Conservation (phyloP, 164 flowering plant species). For the Umbellularia californica region DNA sequence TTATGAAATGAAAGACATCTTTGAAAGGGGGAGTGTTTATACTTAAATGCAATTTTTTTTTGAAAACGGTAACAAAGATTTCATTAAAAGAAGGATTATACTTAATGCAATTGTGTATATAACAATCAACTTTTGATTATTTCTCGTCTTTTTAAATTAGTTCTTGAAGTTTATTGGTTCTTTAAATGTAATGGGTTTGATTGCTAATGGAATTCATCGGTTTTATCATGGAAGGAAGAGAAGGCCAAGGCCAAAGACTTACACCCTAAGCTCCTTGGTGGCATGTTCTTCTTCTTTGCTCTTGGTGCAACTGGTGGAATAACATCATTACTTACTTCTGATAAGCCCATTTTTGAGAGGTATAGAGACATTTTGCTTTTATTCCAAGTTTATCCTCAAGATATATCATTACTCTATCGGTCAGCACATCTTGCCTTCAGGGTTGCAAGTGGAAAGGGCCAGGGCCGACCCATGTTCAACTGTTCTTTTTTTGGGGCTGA, state of each 20-base stretch:
- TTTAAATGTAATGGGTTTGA: background rate
- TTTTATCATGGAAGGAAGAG: constrained; percentile 58
- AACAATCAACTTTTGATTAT: background rate
- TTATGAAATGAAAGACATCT: background rate
- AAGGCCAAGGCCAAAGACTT: constrained; percentile 93
- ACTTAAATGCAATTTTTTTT: background rate
- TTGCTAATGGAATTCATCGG: background rate
- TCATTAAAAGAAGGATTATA: too few species aligned
- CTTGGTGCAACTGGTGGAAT: constrained; percentile 94
- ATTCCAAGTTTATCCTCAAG: background rate
- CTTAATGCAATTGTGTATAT: background rate
- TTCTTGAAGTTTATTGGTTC: too few species aligned
- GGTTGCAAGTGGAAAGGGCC: background rate
- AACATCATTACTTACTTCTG: constrained; percentile 78
- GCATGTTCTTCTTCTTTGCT: constrained; percentile 97
- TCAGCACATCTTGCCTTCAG: background rate
- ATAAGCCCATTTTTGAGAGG: constrained; percentile 91
- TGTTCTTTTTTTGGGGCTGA: background rate
- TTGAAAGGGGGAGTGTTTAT: background rate
- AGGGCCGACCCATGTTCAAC: background rate
- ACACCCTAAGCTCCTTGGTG: constrained; percentile 90
- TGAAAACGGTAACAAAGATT: too few species aligned
- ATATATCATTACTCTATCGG: background rate
- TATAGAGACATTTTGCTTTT: constrained; percentile 9
- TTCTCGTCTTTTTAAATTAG: background rate